Evolutionary conservation across 768 basidiomycete species (phyloP), one percentile per base, ranked within the genome.

Genomic region (Pholiota conissans): DNA sequence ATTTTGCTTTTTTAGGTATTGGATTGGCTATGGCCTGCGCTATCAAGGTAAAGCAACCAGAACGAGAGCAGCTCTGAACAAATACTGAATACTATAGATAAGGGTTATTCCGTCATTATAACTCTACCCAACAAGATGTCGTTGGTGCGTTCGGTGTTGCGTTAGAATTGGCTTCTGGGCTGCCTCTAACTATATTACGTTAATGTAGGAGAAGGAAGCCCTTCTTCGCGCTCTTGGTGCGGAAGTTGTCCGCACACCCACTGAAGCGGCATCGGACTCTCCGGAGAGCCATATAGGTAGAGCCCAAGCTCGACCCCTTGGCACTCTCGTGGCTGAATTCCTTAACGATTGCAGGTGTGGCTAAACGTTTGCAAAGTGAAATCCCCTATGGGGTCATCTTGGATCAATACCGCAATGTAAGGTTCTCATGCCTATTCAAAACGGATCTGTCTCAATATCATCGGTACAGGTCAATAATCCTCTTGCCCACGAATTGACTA

Each of bases 91-190:
- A 87, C 85, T 80, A 73, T 73, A 85, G 84, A 84, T 84, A 86
- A 93, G 92, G 91, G 91, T 76, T 93, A 93, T 84, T 84, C 90
- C 35, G 87, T 92, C 59, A 90, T 94, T 67, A 93, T 93, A 72
- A 89, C 88, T 61, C 76, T 97, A 72, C 95, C 95, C 34, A 87
- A 93, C 69, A 98, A 98, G 78, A 98, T 98, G 96, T 94, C 92
- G 4, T 71, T 86, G 55, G 87, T 87, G 63, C 49, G 83, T 61
- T 66, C 28, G 29, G 18, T 28, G 16, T 30, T 16, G 1, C 34
- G 16, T 7, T 40, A 5, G 11, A 39, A 11, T 35, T 27, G 2
- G 14, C 24, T 3, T 37, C 16, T 40, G 5, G 8, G 14, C 7
- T 11, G 42, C 22, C 29, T 20, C 22, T n/a, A 39, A 37, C 30